Evolutionary conservation across 768 basidiomycete species (phyloP).

Genomic region (Clitopilus hobsonii): DNA sequence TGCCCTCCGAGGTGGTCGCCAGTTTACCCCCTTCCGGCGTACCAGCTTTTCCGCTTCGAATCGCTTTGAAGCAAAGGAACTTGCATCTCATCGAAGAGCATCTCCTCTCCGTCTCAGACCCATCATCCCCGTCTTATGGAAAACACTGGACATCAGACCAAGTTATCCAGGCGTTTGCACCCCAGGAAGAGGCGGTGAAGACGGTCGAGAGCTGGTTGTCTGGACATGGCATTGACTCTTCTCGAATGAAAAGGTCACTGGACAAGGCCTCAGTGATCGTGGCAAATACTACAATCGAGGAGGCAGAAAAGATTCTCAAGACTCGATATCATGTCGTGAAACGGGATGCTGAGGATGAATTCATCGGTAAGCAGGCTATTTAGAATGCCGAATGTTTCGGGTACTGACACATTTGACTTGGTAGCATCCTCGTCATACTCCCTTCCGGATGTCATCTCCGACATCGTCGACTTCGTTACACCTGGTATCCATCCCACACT

Average conservation of each 20-base stretch:
- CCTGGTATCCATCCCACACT: conserved; percentile 27
- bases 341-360: conserved; percentile 22
- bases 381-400: background rate
- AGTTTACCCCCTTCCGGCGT: too few species aligned
- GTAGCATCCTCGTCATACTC: conserved; percentile 26
- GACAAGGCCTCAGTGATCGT: conserved; percentile 35
- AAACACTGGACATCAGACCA: conserved; percentile 42
- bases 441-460: conserved; percentile 21
- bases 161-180: conserved; percentile 41
- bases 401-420: background rate
- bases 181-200: conserved; percentile 33
- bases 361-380: conserved; percentile 9
- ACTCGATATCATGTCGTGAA: conserved; percentile 28
- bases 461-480: conserved; percentile 28
- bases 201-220: conserved; percentile 40
- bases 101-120: conserved; percentile 45
- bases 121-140: conserved; percentile 45
- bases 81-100: conserved; percentile 39
- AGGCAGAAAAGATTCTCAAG: conserved; percentile 25
- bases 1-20: too few species aligned
- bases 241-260: conserved; percentile 30
- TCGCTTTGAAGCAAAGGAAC: conserved; percentile 36
- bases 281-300: conserved; percentile 19
- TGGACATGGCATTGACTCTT: conserved; percentile 31
- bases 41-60: background rate